These are phyloP conservation scores for Fusarium palustre DNA, from an alignment of 2,329 filamentous ascomycete genomes.

Conservation along the genomic window DNA sequence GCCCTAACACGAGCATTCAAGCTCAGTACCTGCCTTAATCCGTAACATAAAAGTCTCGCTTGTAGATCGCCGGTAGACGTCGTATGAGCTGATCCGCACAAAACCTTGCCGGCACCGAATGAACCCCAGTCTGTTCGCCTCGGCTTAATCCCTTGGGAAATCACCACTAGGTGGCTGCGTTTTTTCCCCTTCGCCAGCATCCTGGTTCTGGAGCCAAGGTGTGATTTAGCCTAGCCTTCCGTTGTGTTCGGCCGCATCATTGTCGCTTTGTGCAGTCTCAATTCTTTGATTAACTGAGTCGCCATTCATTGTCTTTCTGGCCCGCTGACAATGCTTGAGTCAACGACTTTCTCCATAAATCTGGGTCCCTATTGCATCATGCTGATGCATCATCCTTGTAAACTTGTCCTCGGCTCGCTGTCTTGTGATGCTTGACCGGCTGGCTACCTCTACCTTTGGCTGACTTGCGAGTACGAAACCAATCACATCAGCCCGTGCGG, in stretches of 20 bases:
- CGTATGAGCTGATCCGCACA: slow-evolving; percentile 39
- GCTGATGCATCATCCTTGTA: slow-evolving; percentile 44
- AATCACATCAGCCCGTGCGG: slow-evolving; percentile 40
- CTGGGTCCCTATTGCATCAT: slow-evolving; percentile 45
- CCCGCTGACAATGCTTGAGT: slow-evolving; percentile 41
- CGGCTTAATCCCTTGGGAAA: slow-evolving; percentile 41
- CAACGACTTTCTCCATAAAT: slow-evolving; percentile 43
- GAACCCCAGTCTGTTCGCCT: slow-evolving; percentile 36
- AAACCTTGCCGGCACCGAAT: slow-evolving; percentile 40
- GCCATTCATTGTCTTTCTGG: slow-evolving; percentile 21
- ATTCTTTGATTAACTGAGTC: slow-evolving; percentile 24
- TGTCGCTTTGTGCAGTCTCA: slow-evolving; percentile 19
- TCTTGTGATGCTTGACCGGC: slow-evolving; percentile 46
- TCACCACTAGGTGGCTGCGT: slow-evolving; percentile 31
- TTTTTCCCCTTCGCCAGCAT: slow-evolving; percentile 27
- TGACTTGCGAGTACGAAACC: slow-evolving; percentile 40
- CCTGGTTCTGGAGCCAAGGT: slow-evolving; percentile 16
- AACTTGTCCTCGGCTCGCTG: slow-evolving; percentile 27
- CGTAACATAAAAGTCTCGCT: slow-evolving; percentile 37
- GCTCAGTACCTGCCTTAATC: slow-evolving; percentile 40
- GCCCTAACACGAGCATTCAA: slow-evolving; percentile 24
- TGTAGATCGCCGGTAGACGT: slow-evolving; percentile 27
- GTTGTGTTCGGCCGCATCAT: slow-evolving; percentile 14
- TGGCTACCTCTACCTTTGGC: slow-evolving; percentile 34
- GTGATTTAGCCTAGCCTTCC: slow-evolving; percentile 26